These are phyloP conservation scores for Heliosperma pusillum DNA, from an alignment of 148 eudicot genomes.

Conservation along the genomic window DNA sequence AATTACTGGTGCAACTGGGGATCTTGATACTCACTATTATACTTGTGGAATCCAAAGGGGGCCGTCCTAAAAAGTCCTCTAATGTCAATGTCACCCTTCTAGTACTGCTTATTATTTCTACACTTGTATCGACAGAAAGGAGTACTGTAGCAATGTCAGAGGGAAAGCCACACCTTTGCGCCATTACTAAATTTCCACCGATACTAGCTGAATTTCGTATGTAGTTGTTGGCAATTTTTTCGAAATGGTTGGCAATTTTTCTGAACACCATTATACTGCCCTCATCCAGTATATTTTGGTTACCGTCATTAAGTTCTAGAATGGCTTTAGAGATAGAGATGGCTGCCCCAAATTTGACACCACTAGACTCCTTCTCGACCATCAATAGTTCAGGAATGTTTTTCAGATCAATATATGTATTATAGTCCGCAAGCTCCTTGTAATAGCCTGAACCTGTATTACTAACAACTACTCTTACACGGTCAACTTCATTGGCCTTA, in stretches of 20 bases:
- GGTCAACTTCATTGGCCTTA: slow-evolving; percentile 24
- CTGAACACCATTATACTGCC: slow-evolving; percentile 29
- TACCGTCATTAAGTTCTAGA: slow-evolving; percentile 42
- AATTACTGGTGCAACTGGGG: slow-evolving; percentile 40
- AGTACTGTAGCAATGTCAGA: slow-evolving; percentile 84
- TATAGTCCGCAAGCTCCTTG: slow-evolving; percentile 54
- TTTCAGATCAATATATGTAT: slow-evolving; percentile 64
- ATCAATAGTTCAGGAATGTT: slow-evolving; percentile 65
- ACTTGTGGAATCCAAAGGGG: slow-evolving; percentile 54
- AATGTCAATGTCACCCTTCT: slow-evolving; percentile 43
- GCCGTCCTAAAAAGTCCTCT: slow-evolving; percentile 60
- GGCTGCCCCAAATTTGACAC: slow-evolving; percentile 72
- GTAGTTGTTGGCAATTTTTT: slow-evolving; percentile 69
- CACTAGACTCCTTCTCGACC: slow-evolving; percentile 38
- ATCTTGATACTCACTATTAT: slow-evolving; percentile 59
- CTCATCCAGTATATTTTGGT: neutral
- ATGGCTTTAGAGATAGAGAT: slow-evolving; percentile 73
- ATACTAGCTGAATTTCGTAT: slow-evolving; percentile 81
- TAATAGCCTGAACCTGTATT: slow-evolving; percentile 85
- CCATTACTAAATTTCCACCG: slow-evolving; percentile 95
- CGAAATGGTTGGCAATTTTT: slow-evolving; percentile 69
- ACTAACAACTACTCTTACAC: slow-evolving; percentile 60
- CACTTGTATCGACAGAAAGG: slow-evolving; percentile 55
- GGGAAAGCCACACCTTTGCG: slow-evolving; percentile 74
- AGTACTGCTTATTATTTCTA: slow-evolving; percentile 40